Evolutionary conservation across 176 grass and related monocot species (phyloP), one percentile per base, ranked within the genome.

Genomic region (Rhynchospora pubera): DNA sequence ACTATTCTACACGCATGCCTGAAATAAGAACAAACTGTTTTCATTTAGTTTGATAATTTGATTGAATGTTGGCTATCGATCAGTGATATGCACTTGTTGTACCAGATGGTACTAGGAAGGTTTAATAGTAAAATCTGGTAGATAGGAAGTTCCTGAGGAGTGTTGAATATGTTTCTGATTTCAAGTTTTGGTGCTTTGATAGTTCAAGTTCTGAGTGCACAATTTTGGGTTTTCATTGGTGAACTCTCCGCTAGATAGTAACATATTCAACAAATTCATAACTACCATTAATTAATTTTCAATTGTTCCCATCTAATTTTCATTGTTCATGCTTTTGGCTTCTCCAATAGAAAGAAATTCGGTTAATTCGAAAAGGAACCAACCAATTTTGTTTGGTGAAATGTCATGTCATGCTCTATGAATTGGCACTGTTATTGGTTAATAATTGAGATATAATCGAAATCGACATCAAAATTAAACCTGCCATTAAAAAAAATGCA

Each of bases 181-280:
- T 28, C 26, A 28, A 28, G 26, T 28, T 28, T 28, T 28, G 26
- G 26, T 28, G 26, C 1, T 28, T 28, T 28, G 26, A 28, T 28
- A 28, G 26, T 28, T 28, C 26, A 28, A 28, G 26, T 28, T 28
- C 26, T 52, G 70, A 52, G 56, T 45, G 57, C 56, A 60, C 77
- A 42, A 59, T 79, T 61, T 60, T 79, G 77, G 52, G 30, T 79
- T 59, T 61, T 59, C 18, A 79, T 62, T 61, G 53, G 77, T 79
- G 77, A 55, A 62, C 30, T 59, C 26, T 57, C 26, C n/a, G 73
- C 23, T 9, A 4, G 44, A 79, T 42, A 79, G 76, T 44, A 42
- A 58, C 32, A 58, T 42, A 60, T 79, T 42, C 52, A 79, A 79
- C 32, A 57, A 59, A 61, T 15, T 16, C 52, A 79, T 8, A 79